phyloP scores from a whole-genome alignment of 2,329 filamentous ascomycete genomes.

The Tolypocladium paradoxum region DNA sequence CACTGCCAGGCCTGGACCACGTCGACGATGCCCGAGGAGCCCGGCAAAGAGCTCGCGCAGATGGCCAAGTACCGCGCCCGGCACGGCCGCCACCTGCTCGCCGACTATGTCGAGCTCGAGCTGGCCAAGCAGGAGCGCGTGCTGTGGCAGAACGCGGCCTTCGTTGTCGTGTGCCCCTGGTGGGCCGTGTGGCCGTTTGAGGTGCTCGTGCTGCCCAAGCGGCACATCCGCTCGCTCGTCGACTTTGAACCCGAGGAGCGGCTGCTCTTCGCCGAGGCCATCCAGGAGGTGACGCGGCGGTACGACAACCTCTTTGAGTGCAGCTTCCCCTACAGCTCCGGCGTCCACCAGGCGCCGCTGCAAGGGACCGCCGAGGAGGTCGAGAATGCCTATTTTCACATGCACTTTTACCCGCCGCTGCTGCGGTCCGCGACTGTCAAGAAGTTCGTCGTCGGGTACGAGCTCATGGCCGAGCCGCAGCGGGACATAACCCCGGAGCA shows the following conservation, averaged over 20 bases:
- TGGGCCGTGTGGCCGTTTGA: conserved; percentile 98
- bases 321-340: conserved; percentile 93
- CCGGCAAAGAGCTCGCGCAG: conserved; percentile 65
- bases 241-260: conserved; percentile 68
- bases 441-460: conserved; percentile 95
- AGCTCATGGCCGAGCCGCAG: conserved; percentile 95
- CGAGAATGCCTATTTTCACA: conserved; percentile 81
- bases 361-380: conserved; percentile 73
- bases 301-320: conserved; percentile 98
- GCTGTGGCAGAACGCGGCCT: conserved; percentile 77
- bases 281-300: conserved; percentile 78
- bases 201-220: conserved; percentile 76
- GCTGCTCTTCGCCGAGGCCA: conserved; percentile 64
- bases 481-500: conserved; percentile 96
- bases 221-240: conserved; percentile 73
- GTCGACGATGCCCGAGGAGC: conserved; percentile 82
- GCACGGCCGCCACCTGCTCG: conserved; percentile 68
- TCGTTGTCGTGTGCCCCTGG: conserved; percentile 88
- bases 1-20: conserved; percentile 97
- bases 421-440: conserved; percentile 85
- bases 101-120: conserved; percentile 80
- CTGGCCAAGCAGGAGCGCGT: conserved; percentile 71
- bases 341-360: conserved; percentile 89
- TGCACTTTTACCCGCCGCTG: conserved; percentile 95
- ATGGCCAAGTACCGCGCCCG: conserved; percentile 67